Evolutionary conservation across 208 protist genomes (phyloP).

Genomic region (Jaenimonas drosophilae): DNA sequence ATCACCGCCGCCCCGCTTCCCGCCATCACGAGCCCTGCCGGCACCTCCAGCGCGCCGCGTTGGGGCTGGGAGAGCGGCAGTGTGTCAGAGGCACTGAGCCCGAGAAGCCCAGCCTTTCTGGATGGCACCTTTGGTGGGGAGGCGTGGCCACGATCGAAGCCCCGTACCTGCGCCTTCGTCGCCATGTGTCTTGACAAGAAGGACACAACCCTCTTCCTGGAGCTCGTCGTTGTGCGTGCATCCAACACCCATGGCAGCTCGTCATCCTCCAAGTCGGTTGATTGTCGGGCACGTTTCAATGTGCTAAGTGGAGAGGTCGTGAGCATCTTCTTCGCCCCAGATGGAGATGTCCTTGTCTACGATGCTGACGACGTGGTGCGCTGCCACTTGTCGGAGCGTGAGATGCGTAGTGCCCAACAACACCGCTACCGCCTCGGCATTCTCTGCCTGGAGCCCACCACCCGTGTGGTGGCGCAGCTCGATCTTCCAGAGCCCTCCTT

Average conservation of each 20-base stretch:
- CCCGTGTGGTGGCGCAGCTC: no score
- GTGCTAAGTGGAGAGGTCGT: slow-evolving; percentile 54
- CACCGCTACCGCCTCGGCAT: no score
- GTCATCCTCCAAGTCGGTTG: no score
- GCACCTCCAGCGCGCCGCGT: slow-evolving; percentile 10
- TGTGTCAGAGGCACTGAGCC: slow-evolving; percentile 29
- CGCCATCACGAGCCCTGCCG: slow-evolving; percentile 10
- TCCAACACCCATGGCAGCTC: slow-evolving; percentile 4
- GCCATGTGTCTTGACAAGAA: slow-evolving; percentile 44
- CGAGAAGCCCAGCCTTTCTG: slow-evolving; percentile 27
- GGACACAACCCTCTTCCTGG: slow-evolving; percentile 62
- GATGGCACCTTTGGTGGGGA: slow-evolving; percentile 16
- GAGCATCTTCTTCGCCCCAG: slow-evolving; percentile 57
- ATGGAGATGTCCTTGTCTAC: slow-evolving; percentile 75
- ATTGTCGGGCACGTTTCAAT: no score
- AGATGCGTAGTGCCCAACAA: slow-evolving; percentile 20
- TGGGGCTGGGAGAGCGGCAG: slow-evolving; percentile 56
- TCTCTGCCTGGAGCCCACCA: no score
- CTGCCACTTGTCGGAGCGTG: slow-evolving; percentile 39
- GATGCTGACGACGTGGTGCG: slow-evolving; percentile 68
- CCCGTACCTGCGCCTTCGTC: slow-evolving; percentile 50
- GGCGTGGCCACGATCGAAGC: slow-evolving; percentile 19
- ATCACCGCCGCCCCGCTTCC: no score
- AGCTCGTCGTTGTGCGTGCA: slow-evolving; percentile 39
- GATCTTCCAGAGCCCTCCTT: no score